Base-by-base conservation (phyloP, 106 monocot species). In the Narthecium ossifragum region DNA sequence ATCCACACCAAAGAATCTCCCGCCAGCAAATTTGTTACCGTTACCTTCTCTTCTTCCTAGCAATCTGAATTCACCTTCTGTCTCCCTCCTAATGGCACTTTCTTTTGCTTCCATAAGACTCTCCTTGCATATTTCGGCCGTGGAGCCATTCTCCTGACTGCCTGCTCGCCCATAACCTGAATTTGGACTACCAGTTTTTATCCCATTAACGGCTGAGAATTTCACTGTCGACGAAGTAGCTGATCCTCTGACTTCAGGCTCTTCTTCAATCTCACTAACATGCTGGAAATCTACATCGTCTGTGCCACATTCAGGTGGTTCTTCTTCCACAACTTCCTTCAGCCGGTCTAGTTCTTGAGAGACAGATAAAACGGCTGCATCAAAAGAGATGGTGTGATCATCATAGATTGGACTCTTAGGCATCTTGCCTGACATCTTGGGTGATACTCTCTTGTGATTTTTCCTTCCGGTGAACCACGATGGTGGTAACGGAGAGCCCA, bases 41-140 rank as follows among this genome's bases (percentile, higher is more conserved):
- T 83, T 83, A 61, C 64, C 76, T 55, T 86, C 89, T 20, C 83
- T 82, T 52, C 94, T 73, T 31, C 75, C 86, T 46, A 90, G 60
- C 34, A 94, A 61, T 28, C 86, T 85, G 41, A 90, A 94, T 48
- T 90, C 94, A 28, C 82, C 73, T 69, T 94, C 90, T 9, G 83
- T 90, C 56, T 94, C 94, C 56, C 86, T 83, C 62, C 83, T 86
- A 46, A 94, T 90, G 14, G 86, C 85, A 71, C 89, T 90, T 71
- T 80, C 80, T 52, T 85, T 77, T 8, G 66, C 41, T 1, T 76
- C 74, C 14, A 40, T 30, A n/a, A 32, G 27, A 40, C 58, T 57
- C 20, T 67, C 78, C 15, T 18, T 27, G 33, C 50, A 41, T 37
- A 63, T 63, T 59, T 70, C 68, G 22, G 76, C 67, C 30, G 66